phyloP scores from a whole-genome alignment of 1,139 yeast species.

The Debaryomyces subglobosus region DNA sequence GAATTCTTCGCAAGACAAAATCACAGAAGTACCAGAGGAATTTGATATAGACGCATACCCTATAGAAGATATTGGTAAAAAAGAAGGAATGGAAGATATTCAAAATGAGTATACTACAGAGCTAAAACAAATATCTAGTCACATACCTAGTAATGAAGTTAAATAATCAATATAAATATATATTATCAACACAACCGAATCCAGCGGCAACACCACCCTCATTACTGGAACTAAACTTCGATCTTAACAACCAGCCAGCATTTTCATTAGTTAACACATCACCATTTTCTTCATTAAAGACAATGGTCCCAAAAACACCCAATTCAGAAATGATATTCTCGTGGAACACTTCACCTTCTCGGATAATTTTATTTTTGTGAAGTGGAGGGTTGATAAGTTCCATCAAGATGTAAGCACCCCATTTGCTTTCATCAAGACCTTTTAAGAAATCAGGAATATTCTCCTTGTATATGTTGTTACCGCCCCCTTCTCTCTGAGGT shows the following conservation, averaged over 20 bases:
- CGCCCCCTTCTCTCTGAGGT: slow-evolving; percentile 97
- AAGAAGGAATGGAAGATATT: slow-evolving; percentile 8
- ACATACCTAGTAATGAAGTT: slow-evolving; percentile 5
- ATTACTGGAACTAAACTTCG: slow-evolving; percentile 82
- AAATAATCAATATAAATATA: slow-evolving; percentile 40
- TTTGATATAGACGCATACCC: background rate
- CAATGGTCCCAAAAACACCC: slow-evolving; percentile 83
- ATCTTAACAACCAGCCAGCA: slow-evolving; percentile 85
- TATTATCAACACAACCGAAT: slow-evolving; percentile 91
- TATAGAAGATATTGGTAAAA: slow-evolving; percentile 16
- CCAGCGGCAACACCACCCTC: slow-evolving; percentile 99
- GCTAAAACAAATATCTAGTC: background rate
- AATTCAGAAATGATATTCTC: slow-evolving; percentile 86
- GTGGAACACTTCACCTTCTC: slow-evolving; percentile 60
- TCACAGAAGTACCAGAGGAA: background rate
- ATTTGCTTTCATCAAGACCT: slow-evolving; percentile 63
- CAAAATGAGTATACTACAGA: background rate
- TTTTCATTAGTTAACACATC: slow-evolving; percentile 62
- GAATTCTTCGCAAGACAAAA: background rate
- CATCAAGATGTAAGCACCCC: slow-evolving; percentile 95
- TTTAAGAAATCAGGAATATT: slow-evolving; percentile 77
- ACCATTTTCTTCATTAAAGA: slow-evolving; percentile 69
- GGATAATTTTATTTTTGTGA: slow-evolving; percentile 65
- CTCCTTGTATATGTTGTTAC: slow-evolving; percentile 85
- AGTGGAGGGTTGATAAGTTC: slow-evolving; percentile 83